Base-by-base conservation (phyloP, 2,329 filamentous ascomycete genomes). In the Pestalotiopsis sp. region DNA sequence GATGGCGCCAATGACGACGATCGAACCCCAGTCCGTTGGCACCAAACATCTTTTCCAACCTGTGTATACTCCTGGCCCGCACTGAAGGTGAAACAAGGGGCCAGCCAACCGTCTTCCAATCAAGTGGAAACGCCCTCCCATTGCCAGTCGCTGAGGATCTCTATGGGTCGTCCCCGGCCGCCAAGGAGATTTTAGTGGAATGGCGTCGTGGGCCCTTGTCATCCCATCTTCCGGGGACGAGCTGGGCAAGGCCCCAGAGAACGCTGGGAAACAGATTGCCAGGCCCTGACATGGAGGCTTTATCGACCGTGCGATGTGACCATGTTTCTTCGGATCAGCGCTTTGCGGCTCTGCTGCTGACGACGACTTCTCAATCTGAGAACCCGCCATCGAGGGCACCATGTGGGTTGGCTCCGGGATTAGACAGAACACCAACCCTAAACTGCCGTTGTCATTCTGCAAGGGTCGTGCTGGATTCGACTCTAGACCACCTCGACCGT, bases 311-410 rank as follows among this genome's bases (percentile, higher is more conserved):
- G 36, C 39, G 56, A 59, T 36, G 52, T 23, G 12, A 59, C 52
- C 12, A 25, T 66, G 12, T 41, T 25, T 27, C 20, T 11, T 60
- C 20, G 23, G 52, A 20, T 45, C 23, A n/a, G 11, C 13, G 27
- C 31, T 17, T 23, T 41, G 27, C 52, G 56, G 36, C 56, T 60
- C 56, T 66, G 52, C 23, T 45, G 64, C 41, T 60, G 64, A 66
- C 56, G 64, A 66, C 64, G 64, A 59, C 64, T 66, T n/a, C 58
- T 66, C 56, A 66, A 66, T 52, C 20, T 66, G 64, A 66, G n/a
- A 45, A 66, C 25, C 52, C 52, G 39, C 52, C 52, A 45, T 7
- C 20, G 36, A 9, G 9, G 23, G 23, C 20, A 9, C 31, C 52
- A 38, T 23, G 64, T 57, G 45, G 45, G 49, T 66, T 11, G 14